Base-by-base conservation (phyloP, 805 yeast species). In the Hemisphaericaspora nanyangensis region DNA sequence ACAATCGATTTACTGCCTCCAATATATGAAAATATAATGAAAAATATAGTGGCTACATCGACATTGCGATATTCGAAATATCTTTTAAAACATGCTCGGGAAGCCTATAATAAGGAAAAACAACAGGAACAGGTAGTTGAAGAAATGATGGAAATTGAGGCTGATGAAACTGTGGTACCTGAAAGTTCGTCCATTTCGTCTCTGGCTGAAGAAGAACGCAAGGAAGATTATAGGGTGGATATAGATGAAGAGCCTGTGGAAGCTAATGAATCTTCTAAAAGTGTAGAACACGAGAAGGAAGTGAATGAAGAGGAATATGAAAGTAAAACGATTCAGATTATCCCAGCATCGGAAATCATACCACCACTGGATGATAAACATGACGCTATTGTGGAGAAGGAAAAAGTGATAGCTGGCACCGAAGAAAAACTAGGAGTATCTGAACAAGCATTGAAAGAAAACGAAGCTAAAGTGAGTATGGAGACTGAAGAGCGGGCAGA, bases 41-140 rank as follows among this genome's bases (percentile, higher is more conserved):
- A 52, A 36, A 42, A 46, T 13, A 48, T 56, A 3, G 50, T 60
- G 1, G 45, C 57, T 7, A 48, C 51, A 6, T 52, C 58, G 3
- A 40, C 54, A 1, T 34, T 43, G n/a, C 33, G 43, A 13, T 45
- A 43, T 32, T 31, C 43, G n/a, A 44, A 37, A 30, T 40, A 37
- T 31, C 39, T 36, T 33, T 29, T 37, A 15, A 31, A 26, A 13
- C 13, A 20, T 16, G 37, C 43, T 10, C 35, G 33, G n/a, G 46
- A 43, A 10, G 29, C 35, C 16, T 26, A 34, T 32, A 34, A 20
- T 5, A 25, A 16, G 15, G 35, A 19, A n/a, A 34, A 27, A 13
- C 5, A 15, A 12, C 17, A 13, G 2, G 17, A 29, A 22, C 13
- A 8, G n/a, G 6, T 6, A 20, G 31, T 17, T 7, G 34, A 30